Evolutionary conservation across 345 rosid genomes (phyloP), one percentile per base, ranked within the genome.

Genomic region (Hibiscus syriacus): DNA sequence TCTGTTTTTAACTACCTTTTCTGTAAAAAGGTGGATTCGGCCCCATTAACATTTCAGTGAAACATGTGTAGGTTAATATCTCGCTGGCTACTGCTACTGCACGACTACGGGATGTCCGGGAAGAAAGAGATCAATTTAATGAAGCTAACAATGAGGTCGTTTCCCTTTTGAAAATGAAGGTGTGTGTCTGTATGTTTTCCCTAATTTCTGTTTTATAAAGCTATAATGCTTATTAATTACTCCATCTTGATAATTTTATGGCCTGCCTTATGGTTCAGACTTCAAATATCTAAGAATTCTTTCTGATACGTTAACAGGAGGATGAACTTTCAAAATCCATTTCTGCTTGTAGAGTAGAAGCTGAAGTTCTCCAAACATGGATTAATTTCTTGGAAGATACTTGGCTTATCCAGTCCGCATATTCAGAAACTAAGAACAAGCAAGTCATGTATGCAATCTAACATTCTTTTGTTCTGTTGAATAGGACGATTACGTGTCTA

Each of bases 121-220:
- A 93, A 74, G 99, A 94, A 83, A 82, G 91, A 70, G 96, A 91
- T 65, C 97, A 94, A 68, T 94, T 91, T 82, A 88, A 83, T 65
- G 97, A 91, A 83, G 99, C 97, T 72, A 94, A 87, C 79, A 83
- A 82, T 80, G 89, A 89, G 78, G 86, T 94, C 57, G 72, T 94
- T 70, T 86, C 81, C 72, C 99, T 89, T 85, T 73, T 89, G 79
- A 86, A 81, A 77, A 78, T 86, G 60, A 94, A 91, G 97, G 96
- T 91, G 65, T 64, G 49, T 17, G 43, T 49, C 60, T 2, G 11
- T 3, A 5, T 70, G 67, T 50, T 22, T 67, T 27, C 25, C 32
- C 1, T 12, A 25, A 17, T 61, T 30, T 58, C 72, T 72, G 26
- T 59, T 70, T 29, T n/a, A 46, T 39, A 27, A 10, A 32, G 66